These are phyloP conservation scores for Phycomyces blakesleeanus DNA, from an alignment of 192 early-diverging fungal genomes.

Conservation along the genomic window DNA sequence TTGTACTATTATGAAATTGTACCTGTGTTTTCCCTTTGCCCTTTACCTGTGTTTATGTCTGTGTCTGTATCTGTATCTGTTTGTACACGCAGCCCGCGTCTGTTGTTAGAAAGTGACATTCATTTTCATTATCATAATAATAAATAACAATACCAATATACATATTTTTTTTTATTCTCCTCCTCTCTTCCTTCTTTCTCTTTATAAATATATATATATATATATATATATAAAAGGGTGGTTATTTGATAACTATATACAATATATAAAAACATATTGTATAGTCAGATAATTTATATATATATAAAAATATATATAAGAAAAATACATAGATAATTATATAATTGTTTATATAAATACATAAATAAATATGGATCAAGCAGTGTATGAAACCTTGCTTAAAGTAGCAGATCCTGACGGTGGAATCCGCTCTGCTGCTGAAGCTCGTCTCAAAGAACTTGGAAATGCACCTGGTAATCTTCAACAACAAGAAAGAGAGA, in stretches of 20 bases:
- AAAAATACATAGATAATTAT: neutral
- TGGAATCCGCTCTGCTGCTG: constrained; percentile 61
- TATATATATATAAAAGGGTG: neutral
- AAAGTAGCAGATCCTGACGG: constrained; percentile 65
- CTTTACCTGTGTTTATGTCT: neutral
- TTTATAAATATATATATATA: neutral
- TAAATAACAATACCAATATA: too few relatives aligned
- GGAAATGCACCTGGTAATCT: constrained; percentile 55
- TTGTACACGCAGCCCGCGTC: neutral
- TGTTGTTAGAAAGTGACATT: too few relatives aligned
- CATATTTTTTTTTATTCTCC: neutral
- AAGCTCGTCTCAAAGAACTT: constrained; percentile 65
- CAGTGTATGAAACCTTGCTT: constrained; percentile 67
- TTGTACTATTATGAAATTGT: too few relatives aligned
- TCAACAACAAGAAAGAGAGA: neutral
- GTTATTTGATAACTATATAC: neutral
- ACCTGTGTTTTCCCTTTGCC: too few relatives aligned
- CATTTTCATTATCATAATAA: neutral
- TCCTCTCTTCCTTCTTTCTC: neutral
- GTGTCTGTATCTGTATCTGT: neutral
- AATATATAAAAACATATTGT: too few relatives aligned
- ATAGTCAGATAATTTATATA: too few relatives aligned
- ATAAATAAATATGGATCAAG: constrained; percentile 59
- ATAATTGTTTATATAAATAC: neutral
- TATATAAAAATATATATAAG: neutral